phyloP scores from a whole-genome alignment of 75 land plant genomes.

The Pinus taeda region DNA sequence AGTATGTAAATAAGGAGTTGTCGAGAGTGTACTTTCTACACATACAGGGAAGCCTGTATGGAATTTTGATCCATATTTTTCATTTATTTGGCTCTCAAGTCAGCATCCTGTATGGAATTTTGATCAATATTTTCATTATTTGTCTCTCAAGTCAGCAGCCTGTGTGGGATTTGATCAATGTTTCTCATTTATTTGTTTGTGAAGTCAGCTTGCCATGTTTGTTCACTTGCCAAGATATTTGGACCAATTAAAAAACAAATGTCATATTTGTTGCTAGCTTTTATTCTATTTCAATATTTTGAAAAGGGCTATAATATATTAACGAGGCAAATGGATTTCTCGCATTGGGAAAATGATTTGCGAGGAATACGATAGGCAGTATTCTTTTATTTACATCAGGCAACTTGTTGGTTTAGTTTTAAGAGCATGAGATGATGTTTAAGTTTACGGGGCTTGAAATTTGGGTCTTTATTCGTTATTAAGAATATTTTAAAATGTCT shows the following conservation, averaged over 20 bases:
- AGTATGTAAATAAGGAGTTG: slow-evolving; percentile 1
- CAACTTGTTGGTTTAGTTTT: no score
- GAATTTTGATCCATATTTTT: background rate
- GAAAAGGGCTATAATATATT: background rate
- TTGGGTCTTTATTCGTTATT: no score
- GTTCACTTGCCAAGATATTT: background rate
- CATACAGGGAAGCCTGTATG: background rate
- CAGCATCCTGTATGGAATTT: background rate
- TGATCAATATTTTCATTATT: background rate
- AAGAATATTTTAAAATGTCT: no score
- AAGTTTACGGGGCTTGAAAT: no score
- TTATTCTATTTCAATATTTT: background rate
- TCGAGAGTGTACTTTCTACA: background rate
- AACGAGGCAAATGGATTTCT: background rate
- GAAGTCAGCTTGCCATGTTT: background rate
- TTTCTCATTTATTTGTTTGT: background rate
- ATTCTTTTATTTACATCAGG: no score
- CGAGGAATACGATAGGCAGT: no score
- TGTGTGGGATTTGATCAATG: background rate
- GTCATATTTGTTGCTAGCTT: background rate
- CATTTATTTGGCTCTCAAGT: background rate
- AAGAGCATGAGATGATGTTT: no score
- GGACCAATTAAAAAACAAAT: background rate
- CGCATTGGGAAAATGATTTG: background rate
- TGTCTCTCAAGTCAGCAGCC: background rate